Base-by-base conservation (phyloP, 345 rosid species). In the Citrus sp. region DNA sequence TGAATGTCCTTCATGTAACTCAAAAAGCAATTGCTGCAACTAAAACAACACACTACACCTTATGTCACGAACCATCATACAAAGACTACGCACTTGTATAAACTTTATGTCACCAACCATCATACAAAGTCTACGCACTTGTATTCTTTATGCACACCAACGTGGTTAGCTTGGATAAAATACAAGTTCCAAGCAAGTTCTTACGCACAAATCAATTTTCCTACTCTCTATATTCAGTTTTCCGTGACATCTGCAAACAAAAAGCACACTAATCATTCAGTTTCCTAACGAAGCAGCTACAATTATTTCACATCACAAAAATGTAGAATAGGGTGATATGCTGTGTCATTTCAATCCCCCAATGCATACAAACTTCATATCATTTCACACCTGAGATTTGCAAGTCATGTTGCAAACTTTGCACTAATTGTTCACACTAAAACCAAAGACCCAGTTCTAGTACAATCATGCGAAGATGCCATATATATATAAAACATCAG, bases 171-270 rank as follows among this genome's bases (percentile, higher is more conserved):
- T 28, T 19, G 30, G 49, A 72, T n/a, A 9, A 72, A 72, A 34
- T 22, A 38, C 28, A 16, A 25, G 32, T 32, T 75, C 60, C 71
- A 49, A 30, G 46, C 71, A 46, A 51, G 35, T 65, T 14, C n/a
- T 49, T 22, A 14, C 34, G 61, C 40, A 24, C 14, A 46, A 12
- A 46, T 13, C 51, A 46, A 16, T 3, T 65, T 66, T 42, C 72
- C 7, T 34, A 34, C 1, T n/a, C 76, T 38, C 62, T 34, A 61
- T 27, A 65, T 54, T 64, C 28, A 35, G 3, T 40, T 65, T 56
- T 76, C 78, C 51, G n/a, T 62, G 28, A 65, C 24, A 49, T 64
- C 78, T 75, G 62, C 72, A 46, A 34, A 75, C 61, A 51, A 38
- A 73, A 73, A 49, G 30, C 1, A 16, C 6, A 42, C 7, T 62